Evolutionary conservation across 78 protist genomes (phyloP).

Genomic region (Mantamonas sphyraenae): DNA sequence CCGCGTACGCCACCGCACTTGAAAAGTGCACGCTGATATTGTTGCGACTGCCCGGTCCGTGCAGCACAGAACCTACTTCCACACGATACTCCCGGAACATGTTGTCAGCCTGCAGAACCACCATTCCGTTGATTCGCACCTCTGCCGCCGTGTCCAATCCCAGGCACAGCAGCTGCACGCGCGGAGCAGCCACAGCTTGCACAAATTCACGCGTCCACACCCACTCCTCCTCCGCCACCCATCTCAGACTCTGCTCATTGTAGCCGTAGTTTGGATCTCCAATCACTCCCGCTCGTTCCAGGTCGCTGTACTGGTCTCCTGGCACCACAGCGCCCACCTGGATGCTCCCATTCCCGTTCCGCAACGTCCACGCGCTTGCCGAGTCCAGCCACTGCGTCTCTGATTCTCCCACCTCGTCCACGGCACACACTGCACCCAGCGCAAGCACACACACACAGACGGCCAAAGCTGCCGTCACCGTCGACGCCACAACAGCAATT

Average conservation of each 20-base stretch:
- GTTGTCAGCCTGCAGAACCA: background rate
- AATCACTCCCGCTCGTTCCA: background rate
- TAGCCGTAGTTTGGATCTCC: slow-evolving; percentile 9
- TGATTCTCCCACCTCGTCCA: no score
- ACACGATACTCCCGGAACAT: background rate
- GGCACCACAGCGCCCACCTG: background rate
- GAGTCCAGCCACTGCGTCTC: no score
- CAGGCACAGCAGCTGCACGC: background rate
- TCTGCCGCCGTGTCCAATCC: background rate
- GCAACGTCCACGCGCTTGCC: background rate
- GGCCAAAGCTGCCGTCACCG: no score
- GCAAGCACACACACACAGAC: no score
- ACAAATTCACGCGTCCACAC: background rate
- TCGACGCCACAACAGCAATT: no score
- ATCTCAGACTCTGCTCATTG: background rate
- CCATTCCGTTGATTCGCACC: background rate
- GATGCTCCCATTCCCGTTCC: background rate
- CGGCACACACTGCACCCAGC: no score
- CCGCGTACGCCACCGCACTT: background rate
- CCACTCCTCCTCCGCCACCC: slow-evolving; percentile 14
- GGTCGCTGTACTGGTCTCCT: background rate
- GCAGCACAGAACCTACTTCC: background rate
- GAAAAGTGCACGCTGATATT: background rate
- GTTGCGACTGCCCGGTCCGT: background rate
- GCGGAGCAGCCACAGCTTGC: background rate